Evolutionary conservation across 106 monocot genomes (phyloP).

Genomic region (Ottelia alismoides): DNA sequence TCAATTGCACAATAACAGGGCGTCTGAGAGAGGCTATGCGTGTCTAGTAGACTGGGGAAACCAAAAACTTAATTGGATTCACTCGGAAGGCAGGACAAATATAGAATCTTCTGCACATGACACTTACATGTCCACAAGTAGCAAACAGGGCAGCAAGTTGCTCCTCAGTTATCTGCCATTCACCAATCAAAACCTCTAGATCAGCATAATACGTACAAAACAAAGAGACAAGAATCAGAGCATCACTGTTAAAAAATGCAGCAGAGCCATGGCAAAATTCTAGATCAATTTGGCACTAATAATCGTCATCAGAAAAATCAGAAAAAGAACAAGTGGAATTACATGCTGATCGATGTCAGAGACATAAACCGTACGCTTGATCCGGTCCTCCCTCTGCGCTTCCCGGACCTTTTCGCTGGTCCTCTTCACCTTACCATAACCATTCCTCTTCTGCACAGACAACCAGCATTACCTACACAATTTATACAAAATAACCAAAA

Average conservation of each 20-base stretch:
- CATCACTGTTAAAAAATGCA: too few relatives aligned
- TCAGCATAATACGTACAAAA: background rate
- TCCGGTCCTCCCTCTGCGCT: slow-evolving; percentile 8
- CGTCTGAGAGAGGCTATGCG: too few relatives aligned
- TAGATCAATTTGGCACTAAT: background rate
- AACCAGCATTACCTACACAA: too few relatives aligned
- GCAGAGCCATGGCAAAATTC: background rate
- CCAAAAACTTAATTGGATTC: too few relatives aligned
- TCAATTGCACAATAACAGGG: too few relatives aligned
- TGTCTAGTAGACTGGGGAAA: too few relatives aligned
- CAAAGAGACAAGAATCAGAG: too few relatives aligned
- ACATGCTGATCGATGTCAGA: slow-evolving; percentile 11
- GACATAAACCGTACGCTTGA: slow-evolving; percentile 12
- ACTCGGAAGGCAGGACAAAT: too few relatives aligned
- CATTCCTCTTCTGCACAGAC: slow-evolving; percentile 10
- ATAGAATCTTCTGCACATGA: too few relatives aligned
- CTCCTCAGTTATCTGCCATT: slow-evolving; percentile 11
- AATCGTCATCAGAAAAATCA: background rate
- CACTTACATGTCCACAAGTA: slow-evolving; percentile 10
- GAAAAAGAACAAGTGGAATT: background rate
- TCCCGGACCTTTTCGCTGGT: background rate
- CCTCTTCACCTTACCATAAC: slow-evolving; percentile 6
- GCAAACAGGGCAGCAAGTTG: slow-evolving; percentile 12
- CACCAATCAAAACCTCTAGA: too few relatives aligned
- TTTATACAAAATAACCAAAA: background rate